phyloP scores from a whole-genome alignment of 176 grass and related monocot genomes.

The Avena eriantha region DNA sequence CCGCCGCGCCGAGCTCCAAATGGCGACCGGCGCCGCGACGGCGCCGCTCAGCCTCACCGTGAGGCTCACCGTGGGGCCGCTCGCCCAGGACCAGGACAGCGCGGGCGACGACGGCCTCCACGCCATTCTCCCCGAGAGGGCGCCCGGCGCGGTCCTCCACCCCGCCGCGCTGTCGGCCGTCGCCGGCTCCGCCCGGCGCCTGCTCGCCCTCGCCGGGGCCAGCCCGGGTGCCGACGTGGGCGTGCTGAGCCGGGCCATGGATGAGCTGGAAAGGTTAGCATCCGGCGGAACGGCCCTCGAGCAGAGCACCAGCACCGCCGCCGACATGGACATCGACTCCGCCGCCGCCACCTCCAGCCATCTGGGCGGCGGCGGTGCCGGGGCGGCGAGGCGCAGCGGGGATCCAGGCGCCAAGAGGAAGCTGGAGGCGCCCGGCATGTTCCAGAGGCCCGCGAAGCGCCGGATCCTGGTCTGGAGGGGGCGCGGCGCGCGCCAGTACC shows the following conservation, averaged over 20 bases:
- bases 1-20: neutral
- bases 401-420: neutral
- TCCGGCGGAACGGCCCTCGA: neutral
- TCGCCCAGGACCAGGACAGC: neutral
- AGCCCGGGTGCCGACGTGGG: constrained; percentile 13
- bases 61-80: neutral
- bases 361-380: neutral
- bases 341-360: neutral
- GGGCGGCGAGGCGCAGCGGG: neutral
- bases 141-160: neutral
- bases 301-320: neutral
- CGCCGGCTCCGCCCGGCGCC: neutral
- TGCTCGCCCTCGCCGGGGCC: constrained; percentile 27
- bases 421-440: neutral
- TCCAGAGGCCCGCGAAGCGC: neutral
- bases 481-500: neutral
- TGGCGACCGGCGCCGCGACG: neutral
- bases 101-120: neutral
- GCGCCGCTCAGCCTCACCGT: neutral
- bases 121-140: constrained; percentile 24
- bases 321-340: constrained; percentile 31
- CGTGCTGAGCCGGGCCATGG: neutral
- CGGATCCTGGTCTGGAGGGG: constrained; percentile 22
- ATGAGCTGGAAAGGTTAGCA: neutral
- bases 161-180: neutral